Percentiles rank a stretch among this genome's conserved stretches.
phyloP scores from a whole-genome alignment of 78 protist genomes.

The Dictyostelium purpureum region DNA sequence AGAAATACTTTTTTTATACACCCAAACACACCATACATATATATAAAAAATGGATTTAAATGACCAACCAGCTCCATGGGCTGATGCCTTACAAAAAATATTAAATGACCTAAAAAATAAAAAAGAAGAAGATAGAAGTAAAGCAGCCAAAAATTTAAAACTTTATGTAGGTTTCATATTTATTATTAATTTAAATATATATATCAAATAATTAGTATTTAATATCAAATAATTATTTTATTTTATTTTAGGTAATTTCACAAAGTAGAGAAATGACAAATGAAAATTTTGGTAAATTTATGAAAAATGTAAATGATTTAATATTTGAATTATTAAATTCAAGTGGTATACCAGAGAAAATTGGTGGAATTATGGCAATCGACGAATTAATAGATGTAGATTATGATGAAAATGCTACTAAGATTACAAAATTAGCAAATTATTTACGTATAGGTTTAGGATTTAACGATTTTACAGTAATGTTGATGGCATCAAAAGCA shows the following conservation, averaged over 20 bases:
- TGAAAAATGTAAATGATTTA: slow-evolving; percentile 29
- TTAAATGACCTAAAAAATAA: slow-evolving; percentile 46
- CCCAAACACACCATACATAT: neutral
- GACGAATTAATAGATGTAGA: slow-evolving; percentile 76
- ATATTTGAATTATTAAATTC: slow-evolving; percentile 60
- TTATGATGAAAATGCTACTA: slow-evolving; percentile 50
- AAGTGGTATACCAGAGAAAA: slow-evolving; percentile 47
- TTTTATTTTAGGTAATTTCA: slow-evolving; percentile 37
- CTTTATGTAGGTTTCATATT: slow-evolving; percentile 14
- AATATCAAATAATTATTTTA: neutral
- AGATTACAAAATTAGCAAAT: slow-evolving; percentile 63
- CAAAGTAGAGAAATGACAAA: slow-evolving; percentile 73
- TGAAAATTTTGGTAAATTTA: slow-evolving; percentile 62
- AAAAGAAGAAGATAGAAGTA: slow-evolving; percentile 61
- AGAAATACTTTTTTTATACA: neutral
- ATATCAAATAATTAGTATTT: neutral
- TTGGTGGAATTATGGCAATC: slow-evolving; percentile 79
- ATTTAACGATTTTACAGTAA: slow-evolving; percentile 59
- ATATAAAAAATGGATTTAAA: slow-evolving; percentile 3
- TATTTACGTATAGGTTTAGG: slow-evolving; percentile 50
- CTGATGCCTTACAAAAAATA: slow-evolving; percentile 56
- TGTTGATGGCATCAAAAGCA: slow-evolving; percentile 61
- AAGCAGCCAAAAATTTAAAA: slow-evolving; percentile 56
- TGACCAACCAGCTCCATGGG: slow-evolving; percentile 43
- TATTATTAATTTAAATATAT: neutral